These are phyloP conservation scores for Malania oleifera DNA, from an alignment of 164 flowering plant species.

Conservation along the genomic window DNA sequence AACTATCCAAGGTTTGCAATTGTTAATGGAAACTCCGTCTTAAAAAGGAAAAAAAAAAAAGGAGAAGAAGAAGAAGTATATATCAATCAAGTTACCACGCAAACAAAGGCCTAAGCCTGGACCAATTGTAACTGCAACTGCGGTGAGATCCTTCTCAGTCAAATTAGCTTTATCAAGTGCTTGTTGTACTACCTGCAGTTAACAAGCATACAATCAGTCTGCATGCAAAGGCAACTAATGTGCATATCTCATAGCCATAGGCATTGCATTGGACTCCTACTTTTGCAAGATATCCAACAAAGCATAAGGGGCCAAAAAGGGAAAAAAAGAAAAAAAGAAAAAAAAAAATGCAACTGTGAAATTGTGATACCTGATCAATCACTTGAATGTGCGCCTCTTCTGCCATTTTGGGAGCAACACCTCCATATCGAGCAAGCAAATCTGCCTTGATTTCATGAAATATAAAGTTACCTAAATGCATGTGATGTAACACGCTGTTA, in stretches of 20 bases:
- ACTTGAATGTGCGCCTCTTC: conserved; percentile 80
- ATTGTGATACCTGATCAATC: conserved; percentile 67
- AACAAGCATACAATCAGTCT: not conserved
- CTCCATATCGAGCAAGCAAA: conserved; percentile 78
- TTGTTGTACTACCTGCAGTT: conserved; percentile 68
- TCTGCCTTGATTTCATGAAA: conserved; percentile 60
- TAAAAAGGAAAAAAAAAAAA: too few relatives aligned
- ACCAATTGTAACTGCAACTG: conserved; percentile 96
- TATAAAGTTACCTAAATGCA: conserved; percentile 13
- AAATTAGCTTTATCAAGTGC: conserved; percentile 78
- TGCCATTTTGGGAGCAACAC: conserved; percentile 98
- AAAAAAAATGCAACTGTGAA: not conserved
- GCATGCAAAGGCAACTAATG: not conserved
- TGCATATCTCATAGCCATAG: too few relatives aligned
- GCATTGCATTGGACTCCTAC: too few relatives aligned
- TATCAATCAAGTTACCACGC: conserved; percentile 51
- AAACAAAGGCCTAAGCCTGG: conserved; percentile 96
- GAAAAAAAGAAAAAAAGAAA: not conserved
- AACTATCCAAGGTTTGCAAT: not conserved
- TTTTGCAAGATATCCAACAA: not conserved
- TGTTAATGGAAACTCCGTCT: not conserved
- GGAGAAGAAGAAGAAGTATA: not conserved
- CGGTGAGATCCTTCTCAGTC: conserved; percentile 66
- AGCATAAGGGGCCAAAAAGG: not conserved
- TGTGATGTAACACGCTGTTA: too few relatives aligned